Base-by-base conservation (phyloP, 768 basidiomycete species). In the Psilocybe sp. region DNA sequence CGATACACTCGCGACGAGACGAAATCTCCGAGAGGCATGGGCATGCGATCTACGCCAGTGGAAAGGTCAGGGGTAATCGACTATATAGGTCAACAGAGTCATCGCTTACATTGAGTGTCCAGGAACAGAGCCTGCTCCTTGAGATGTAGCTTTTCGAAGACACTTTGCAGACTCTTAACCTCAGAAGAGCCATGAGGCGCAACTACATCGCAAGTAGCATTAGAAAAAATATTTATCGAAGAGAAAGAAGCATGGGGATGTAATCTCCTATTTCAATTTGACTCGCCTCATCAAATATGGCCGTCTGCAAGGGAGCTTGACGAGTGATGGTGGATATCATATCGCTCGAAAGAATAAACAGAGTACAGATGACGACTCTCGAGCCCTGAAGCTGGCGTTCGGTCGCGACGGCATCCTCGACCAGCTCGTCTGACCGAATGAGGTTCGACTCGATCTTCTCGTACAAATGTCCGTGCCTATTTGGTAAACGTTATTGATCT, bases 381-480 rank as follows among this genome's bases (percentile, higher is more conserved):
- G 73, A 72, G 7, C 64, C 73, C 23, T 52, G 42, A n/a, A 78
- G 50, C 7, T 57, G 70, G 51, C 52, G 54, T 46, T 52, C 46
- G 5, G 64, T 56, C 1, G 48, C 63, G 1, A 68, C 49, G 7
- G 48, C 1, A 43, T 64, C 54, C 4, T 61, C 42, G 7, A 43
- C 31, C 19, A 74, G 63, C 5, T 55, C 40, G 50, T 69, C 69
- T 23, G 79, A 77, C 1, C 72, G 65, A 35, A 89, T 80, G 5
- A 79, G 62, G 42, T 84, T 78, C 8, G 56, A 18, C 14, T 56
- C 60, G 35, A 85, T 72, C 15, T 73, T 62, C 2, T 64, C 54
- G 58, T 89, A 89, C 0, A 87, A 67, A 58, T 89, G 83, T 51
- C 88, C 87, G 64, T 89, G 85, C 87, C 88, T 89, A 47, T 16